Evolutionary conservation across 2,329 filamentous ascomycete species (phyloP), one percentile per base, ranked within the genome.

Genomic region (Trichoderma oligosporum): DNA sequence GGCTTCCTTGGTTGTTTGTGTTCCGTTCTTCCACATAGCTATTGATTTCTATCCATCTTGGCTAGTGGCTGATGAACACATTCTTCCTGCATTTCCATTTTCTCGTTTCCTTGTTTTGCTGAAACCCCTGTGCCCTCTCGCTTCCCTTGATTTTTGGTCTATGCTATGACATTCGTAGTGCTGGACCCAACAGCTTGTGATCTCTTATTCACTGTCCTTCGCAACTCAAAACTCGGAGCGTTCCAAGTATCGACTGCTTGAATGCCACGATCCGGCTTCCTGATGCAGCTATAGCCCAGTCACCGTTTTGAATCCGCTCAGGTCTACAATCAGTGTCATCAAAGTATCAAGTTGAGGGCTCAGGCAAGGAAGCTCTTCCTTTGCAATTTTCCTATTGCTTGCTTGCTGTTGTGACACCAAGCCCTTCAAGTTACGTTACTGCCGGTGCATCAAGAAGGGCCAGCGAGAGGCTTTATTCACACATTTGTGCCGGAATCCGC

Each of bases 361-460:
- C 18, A 41, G 49, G 31, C 22, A 38, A 35, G 12, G 14, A 45
- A 14, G n/a, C 31, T 20, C 44, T 39, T 33, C 14, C 18, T 33
- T n/a, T n/a, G n/a, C 29, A 24, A 44, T 3, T 44, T 39, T 31
- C 33, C 31, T 39, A 42, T 42, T 31, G 20, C 39, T 57, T 29
- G 22, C 12, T 41, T 56, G 49, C 51, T 61, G 51, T n/a, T 59
- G 59, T 61, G 56, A 39, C 46, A 61, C 59, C 51, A 47, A 35
- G 8, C 22, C 41, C 27, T 45, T 12, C 38, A 47, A 29, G 36
- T 46, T 44, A 56, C 56, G 56, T 59, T 53, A 61, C 59, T 56
- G 35, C 45, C 56, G 59, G 52, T 44, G 56, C 56, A 61, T 38
- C 51, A 47, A 31, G 18, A 39, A 27, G 31, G 29, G 27, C 25